These are phyloP conservation scores for Cutaneotrichosporon sp. DNA, from an alignment of 1,284 basidiomycete species.

Conservation along the genomic window DNA sequence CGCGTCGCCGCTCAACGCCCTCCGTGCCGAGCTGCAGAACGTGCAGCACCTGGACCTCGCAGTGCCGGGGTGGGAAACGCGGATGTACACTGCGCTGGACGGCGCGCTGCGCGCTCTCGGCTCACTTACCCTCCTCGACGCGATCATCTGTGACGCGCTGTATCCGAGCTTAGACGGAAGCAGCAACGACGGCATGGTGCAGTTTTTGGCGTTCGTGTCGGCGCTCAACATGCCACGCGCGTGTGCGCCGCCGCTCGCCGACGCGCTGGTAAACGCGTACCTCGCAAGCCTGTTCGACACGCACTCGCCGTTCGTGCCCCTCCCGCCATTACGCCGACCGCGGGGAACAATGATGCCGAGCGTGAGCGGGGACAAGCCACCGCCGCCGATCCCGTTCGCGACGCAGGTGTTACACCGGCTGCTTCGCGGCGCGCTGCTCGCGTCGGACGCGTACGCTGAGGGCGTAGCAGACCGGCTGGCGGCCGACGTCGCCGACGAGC, in stretches of 20 bases:
- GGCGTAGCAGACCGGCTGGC: constrained; percentile 12
- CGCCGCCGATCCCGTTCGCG: constrained; percentile 13
- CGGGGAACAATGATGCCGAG: not conserved
- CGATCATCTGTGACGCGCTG: constrained; percentile 14
- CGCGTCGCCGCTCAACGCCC: constrained; percentile 1
- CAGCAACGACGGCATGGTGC: constrained; percentile 2
- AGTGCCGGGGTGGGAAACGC: constrained; percentile 13
- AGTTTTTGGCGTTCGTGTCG: constrained; percentile 11
- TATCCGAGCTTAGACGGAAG: constrained; percentile 12
- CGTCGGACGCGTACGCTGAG: not conserved
- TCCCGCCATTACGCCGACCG: not conserved
- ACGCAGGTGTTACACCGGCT: constrained; percentile 10
- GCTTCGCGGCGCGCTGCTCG: constrained; percentile 8
- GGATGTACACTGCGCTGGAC: constrained; percentile 14
- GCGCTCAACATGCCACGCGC: constrained; percentile 7
- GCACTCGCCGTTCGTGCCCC: constrained; percentile 12
- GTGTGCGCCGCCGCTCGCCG: constrained; percentile 4
- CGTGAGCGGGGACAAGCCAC: not conserved
- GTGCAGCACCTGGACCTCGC: constrained; percentile 23
- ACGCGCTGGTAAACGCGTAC: constrained; percentile 12
- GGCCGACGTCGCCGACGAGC: constrained; percentile 23
- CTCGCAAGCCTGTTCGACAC: constrained; percentile 11
- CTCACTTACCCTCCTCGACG: constrained; percentile 10
- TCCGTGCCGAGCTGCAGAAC: constrained; percentile 19
- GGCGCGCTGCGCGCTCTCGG: constrained; percentile 12